These are phyloP conservation scores for Stemphylium beticola DNA, from an alignment of 2,329 filamentous ascomycete species.

Conservation along the genomic window DNA sequence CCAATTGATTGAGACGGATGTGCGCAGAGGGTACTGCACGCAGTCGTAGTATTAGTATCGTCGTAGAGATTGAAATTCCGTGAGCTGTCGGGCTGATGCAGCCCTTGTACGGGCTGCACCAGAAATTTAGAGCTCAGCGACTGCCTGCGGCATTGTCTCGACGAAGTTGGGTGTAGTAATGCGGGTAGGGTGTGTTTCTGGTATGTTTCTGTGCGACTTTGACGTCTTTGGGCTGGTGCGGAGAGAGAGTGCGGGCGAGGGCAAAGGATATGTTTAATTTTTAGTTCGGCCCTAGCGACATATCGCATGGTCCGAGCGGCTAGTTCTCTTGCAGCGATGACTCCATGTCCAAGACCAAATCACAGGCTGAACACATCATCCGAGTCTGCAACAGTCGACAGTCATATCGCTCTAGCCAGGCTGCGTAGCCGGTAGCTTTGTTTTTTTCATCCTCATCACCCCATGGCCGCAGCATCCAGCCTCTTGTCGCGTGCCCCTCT, in stretches of 20 bases:
- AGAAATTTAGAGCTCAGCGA: constrained; percentile 73
- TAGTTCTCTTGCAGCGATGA: constrained; percentile 29
- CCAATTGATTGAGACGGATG: constrained; percentile 41
- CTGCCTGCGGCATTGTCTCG: constrained; percentile 57
- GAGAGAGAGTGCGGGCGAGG: constrained; percentile 38
- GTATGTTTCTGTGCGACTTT: constrained; percentile 46
- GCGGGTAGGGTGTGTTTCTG: constrained; percentile 29
- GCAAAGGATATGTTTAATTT: constrained; percentile 33
- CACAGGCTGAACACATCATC: constrained; percentile 13
- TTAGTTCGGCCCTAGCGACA: constrained; percentile 33
- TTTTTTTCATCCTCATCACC: not conserved
- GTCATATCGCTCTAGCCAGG: not conserved
- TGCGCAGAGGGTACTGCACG: constrained; percentile 42
- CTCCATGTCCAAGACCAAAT: constrained; percentile 24
- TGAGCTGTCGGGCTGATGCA: constrained; percentile 78
- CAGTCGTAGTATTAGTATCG: constrained; percentile 48
- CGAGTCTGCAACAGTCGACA: constrained; percentile 2
- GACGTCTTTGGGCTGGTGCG: constrained; percentile 47
- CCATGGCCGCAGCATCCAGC: constrained; percentile 1
- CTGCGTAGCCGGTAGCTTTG: not conserved
- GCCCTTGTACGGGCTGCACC: constrained; percentile 22
- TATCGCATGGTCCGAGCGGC: constrained; percentile 24
- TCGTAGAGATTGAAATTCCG: constrained; percentile 66
- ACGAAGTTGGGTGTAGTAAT: constrained; percentile 47
- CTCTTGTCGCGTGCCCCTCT: constrained; percentile 35